Base-by-base conservation (phyloP, 2,329 filamentous ascomycete genomes). In the Arthrobotrys iridis region DNA sequence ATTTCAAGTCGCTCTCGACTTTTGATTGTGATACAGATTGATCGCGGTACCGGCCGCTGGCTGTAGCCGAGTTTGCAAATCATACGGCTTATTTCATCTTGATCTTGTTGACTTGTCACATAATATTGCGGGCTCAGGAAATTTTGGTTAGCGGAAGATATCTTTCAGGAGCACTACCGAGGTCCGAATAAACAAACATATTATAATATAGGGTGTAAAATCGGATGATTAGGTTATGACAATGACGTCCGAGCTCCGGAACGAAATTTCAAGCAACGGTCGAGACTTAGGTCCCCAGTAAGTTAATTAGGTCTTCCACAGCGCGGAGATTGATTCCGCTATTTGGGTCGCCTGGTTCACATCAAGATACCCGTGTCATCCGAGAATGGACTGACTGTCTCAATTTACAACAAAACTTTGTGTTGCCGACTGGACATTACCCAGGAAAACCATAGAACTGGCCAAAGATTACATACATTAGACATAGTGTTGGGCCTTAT, bases 1-100 rank as follows among this genome's bases (percentile, higher is more conserved):
- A n/a, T n/a, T 35, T 35, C 26, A 22, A 24, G 30, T 24, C 50
- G 50, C 40, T 22, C 18, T 35, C 22, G 18, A 55, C 18, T 7
- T 55, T 55, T 15, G 5, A 35, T 24, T 52, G 7, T 52, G 6
- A 52, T 52, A 50, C 45, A 50, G 11, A 11, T 50, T 15, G 10
- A 52, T 52, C 46, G 46, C 46, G 46, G 46, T 52, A 33, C 46
- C 33, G 7, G 28, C 46, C 33, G 37, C 22, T 59, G 26, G 55
- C 4, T 10, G 28, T 59, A 43, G 22, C 55, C 55, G 55, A 30
- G 26, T 28, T 20, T 55, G 28, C 55, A 59, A 45, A 11, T 59
- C 40, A 28, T 28, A 40, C 66, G 66, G 66, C 58, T 64, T 63
- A 71, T 71, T 71, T 63, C 66, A 48, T n/a, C 37, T 35, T 4